Base-by-base conservation (phyloP, 495 filamentous ascomycete genomes). In the Staphylotrichum tortipilum region DNA sequence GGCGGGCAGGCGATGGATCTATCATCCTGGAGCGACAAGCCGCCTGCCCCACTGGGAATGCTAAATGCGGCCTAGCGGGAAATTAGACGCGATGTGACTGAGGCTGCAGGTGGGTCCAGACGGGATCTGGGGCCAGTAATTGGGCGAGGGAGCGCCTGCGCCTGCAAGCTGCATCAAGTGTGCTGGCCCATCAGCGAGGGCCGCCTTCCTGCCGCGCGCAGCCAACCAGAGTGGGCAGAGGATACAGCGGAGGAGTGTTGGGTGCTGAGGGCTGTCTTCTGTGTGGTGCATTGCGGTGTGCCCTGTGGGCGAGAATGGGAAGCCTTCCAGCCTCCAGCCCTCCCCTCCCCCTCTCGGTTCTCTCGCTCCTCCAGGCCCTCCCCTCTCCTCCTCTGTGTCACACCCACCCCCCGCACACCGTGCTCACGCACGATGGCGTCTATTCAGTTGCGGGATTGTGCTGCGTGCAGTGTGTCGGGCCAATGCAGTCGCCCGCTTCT, bases 71-170 rank as follows among this genome's bases (percentile, higher is more conserved):
- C 26, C 40, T 36, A 44, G 45, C 19, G 28, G 33, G 43, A 62
- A 56, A n/a, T n/a, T 64, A 66, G 63, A 57, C 63, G 65, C 65
- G 63, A 56, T 63, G 63, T 64, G 63, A 68, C 53, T 57, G 41
- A 47, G 41, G 14, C 39, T 53, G 57, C 58, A 60, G 52, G 54
- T 52, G 54, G 52, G 36, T 52, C 41, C 18, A 7, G 9, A 41
- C 42, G 54, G 47, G 36, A 50, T 34, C n/a, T 9, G 10, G 15
- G 43, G 30, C 47, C 51, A 23, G 4, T 23, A 5, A 61, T 61
- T 63, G 56, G 60, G 9, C 38, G 17, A 22, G 19, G 43, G 52
- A 57, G 65, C 65, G 65, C 65, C 60, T 64, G 61, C 61, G 65
- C 63, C 58, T 61, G 59, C 56, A 50, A 30, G 33, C 33, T 60